Conservation (phyloP, 2,329 filamentous ascomycete species). For the Colletotrichum cuscutae region DNA sequence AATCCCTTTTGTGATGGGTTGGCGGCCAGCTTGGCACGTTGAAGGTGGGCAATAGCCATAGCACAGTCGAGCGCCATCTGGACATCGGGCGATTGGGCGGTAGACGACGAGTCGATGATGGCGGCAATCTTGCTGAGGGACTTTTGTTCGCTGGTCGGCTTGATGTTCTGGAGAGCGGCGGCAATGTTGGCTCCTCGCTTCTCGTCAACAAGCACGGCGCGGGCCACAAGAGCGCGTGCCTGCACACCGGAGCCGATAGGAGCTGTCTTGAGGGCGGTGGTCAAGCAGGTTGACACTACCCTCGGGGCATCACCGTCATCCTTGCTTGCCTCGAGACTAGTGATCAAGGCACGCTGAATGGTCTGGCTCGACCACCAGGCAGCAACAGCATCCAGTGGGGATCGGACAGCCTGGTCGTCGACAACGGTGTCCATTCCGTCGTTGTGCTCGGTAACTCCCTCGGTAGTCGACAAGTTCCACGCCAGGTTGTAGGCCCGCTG, state of each 20-base stretch:
- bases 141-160: slow-evolving; percentile 50
- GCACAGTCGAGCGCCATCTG: slow-evolving; percentile 68
- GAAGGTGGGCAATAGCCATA: slow-evolving; percentile 69
- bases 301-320: slow-evolving; percentile 53
- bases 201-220: slow-evolving; percentile 65
- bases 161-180: slow-evolving; percentile 63
- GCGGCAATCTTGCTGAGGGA: slow-evolving; percentile 46
- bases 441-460: slow-evolving; percentile 71
- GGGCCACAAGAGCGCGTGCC: slow-evolving; percentile 67
- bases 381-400: slow-evolving; percentile 88
- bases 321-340: slow-evolving; percentile 67
- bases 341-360: slow-evolving; percentile 75
- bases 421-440: slow-evolving; percentile 85
- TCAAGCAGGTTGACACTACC: slow-evolving; percentile 62
- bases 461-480: slow-evolving; percentile 82
- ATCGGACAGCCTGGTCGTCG: slow-evolving; percentile 85
- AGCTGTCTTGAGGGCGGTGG: slow-evolving; percentile 76
- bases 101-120: slow-evolving; percentile 58
- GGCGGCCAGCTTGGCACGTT: slow-evolving; percentile 51
- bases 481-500: slow-evolving; percentile 91
- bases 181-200: slow-evolving; percentile 67
- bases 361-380: slow-evolving; percentile 86
- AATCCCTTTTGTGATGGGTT: slow-evolving; percentile 55
- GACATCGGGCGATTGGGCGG: slow-evolving; percentile 60
- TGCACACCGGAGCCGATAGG: slow-evolving; percentile 82